Evolutionary conservation across 805 yeast genomes (phyloP).

Genomic region (Candida xyloterini): DNA sequence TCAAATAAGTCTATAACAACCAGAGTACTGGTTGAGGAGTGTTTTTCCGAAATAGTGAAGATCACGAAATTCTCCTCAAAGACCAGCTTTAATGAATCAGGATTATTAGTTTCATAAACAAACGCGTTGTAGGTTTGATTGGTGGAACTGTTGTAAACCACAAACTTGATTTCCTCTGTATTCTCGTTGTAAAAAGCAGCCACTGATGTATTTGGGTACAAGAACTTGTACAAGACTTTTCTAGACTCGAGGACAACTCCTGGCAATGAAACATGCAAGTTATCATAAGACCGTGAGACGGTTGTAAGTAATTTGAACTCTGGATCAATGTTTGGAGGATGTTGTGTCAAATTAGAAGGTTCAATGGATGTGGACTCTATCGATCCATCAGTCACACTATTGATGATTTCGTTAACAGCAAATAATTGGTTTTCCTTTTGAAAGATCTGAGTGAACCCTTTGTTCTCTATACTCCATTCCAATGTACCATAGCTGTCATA

Average conservation of each 20-base stretch:
- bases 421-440: constrained; percentile 9
- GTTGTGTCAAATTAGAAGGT: constrained; percentile 1
- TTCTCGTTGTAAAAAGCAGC: constrained; percentile 39
- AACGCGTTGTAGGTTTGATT: constrained; percentile 54
- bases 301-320: not conserved
- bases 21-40: constrained; percentile 50
- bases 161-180: constrained; percentile 37
- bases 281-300: constrained; percentile 34
- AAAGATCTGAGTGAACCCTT: constrained; percentile 7
- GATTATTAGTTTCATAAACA: constrained; percentile 30
- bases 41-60: constrained; percentile 55
- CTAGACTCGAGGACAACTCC: constrained; percentile 71
- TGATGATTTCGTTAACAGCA: not conserved
- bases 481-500: constrained; percentile 32
- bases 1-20: constrained; percentile 79
- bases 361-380: constrained; percentile 9
- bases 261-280: constrained; percentile 48
- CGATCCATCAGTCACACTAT: not conserved
- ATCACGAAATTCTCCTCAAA: constrained; percentile 85
- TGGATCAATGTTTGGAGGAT: constrained; percentile 2
- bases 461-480: constrained; percentile 37
- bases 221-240: constrained; percentile 76
- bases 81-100: constrained; percentile 44
- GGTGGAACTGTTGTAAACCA: constrained; percentile 63
- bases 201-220: constrained; percentile 67